A percentile compares a stretch with the other conserved stretches of the same genome.
These are phyloP conservation scores for Ulvella scutata DNA, from an alignment of 139 green algal species.

Conservation along the genomic window DNA sequence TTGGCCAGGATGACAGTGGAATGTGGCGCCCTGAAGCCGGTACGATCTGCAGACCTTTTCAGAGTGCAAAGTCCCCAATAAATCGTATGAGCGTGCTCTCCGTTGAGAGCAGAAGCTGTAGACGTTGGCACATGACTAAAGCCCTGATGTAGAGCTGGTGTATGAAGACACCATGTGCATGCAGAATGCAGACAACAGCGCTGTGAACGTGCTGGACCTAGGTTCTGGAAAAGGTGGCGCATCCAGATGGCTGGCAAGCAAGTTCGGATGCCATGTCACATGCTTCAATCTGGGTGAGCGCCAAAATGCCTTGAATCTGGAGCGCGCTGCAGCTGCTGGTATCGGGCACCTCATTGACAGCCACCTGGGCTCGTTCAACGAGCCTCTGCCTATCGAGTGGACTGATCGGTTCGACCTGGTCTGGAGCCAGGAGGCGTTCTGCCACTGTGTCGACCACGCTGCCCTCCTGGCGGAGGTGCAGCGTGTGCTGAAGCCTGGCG, in stretches of 20 bases:
- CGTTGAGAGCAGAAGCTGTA: too few relatives aligned
- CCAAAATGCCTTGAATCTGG: conserved; percentile 6
- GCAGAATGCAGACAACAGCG: neutral
- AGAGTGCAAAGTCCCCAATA: too few relatives aligned
- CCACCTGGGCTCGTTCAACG: neutral
- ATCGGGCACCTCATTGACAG: conserved; percentile 1
- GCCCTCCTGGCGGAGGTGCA: conserved; percentile 3
- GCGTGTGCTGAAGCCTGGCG: conserved; percentile 4
- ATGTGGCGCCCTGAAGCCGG: neutral
- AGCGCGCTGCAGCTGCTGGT: neutral
- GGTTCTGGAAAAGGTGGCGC: conserved; percentile 4
- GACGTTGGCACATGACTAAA: too few relatives aligned
- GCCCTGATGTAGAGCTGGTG: too few relatives aligned
- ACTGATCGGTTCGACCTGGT: conserved; percentile 6
- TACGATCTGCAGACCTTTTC: too few relatives aligned
- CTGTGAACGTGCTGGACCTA: neutral
- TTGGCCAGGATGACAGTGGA: neutral
- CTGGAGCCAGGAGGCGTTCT: conserved; percentile 5
- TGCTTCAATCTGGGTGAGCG: conserved; percentile 8
- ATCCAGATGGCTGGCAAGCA: neutral
- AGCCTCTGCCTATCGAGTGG: conserved; percentile 5
- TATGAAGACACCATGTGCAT: neutral
- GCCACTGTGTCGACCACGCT: neutral
- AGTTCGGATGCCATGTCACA: conserved; percentile 5
- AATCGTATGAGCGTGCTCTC: too few relatives aligned